Evolutionary conservation across 768 basidiomycete species (phyloP).

Genomic region (Rhodotorula graminis): DNA sequence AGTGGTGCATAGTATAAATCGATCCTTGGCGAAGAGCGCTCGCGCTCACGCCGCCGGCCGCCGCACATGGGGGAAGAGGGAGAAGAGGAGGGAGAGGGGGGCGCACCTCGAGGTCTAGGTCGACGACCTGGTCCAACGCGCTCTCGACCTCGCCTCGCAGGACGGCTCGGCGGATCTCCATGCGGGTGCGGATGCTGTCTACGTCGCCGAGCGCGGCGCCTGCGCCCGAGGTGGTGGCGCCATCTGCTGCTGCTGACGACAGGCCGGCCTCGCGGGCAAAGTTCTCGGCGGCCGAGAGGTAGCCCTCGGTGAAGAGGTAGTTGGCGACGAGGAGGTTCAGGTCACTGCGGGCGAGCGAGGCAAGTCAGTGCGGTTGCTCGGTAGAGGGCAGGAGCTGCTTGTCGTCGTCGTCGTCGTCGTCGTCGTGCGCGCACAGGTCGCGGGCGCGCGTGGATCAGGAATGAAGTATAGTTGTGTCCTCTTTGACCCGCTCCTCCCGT

Average conservation of each 20-base stretch:
- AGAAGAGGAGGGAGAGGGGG: constrained; percentile 26
- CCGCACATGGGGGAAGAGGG: constrained; percentile 45
- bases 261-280: constrained; percentile 85
- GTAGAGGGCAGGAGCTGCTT: too few relatives aligned
- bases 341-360: constrained; percentile 58
- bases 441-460: constrained; percentile 34
- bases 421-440: not conserved
- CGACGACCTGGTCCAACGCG: constrained; percentile 91
- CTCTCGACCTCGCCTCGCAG: constrained; percentile 92
- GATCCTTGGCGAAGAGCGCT: constrained; percentile 21
- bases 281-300: constrained; percentile 90
- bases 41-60: too few relatives aligned
- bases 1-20: constrained; percentile 44
- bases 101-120: constrained; percentile 92
- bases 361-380: not conserved
- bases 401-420: too few relatives aligned
- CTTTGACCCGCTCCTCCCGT: constrained; percentile 47
- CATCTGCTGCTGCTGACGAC: not conserved
- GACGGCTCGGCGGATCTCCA: constrained; percentile 88
- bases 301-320: constrained; percentile 95
- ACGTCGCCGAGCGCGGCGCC: constrained; percentile 57
- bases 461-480: constrained; percentile 69
- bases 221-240: constrained; percentile 20
- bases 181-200: constrained; percentile 85
- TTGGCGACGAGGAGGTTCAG: constrained; percentile 92